Evolutionary conservation across 129 eudicot genomes (phyloP).

Genomic region (Deinandra increscens): DNA sequence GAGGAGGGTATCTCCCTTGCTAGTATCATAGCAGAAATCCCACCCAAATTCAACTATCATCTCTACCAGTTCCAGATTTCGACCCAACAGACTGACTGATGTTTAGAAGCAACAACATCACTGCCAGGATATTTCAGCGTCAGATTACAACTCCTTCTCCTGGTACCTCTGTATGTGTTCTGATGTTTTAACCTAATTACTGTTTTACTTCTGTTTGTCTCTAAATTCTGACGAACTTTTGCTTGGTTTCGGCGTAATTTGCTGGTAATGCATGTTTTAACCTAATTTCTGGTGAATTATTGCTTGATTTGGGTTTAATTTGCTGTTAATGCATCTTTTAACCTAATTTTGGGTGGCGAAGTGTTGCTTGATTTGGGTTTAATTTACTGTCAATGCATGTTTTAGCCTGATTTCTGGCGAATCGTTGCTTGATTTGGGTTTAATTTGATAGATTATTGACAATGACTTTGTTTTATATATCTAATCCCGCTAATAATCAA

Average conservation of each 20-base stretch:
- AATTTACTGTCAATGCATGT: no score
- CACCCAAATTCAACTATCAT: neutral
- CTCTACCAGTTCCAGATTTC: neutral
- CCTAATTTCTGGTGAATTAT: no score
- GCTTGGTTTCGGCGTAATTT: conserved; percentile 1
- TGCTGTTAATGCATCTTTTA: conserved; percentile 19
- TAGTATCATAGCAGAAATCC: neutral
- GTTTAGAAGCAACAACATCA: conserved; percentile 54
- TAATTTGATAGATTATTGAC: no score
- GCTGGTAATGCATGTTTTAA: conserved; percentile 16
- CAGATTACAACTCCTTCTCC: conserved; percentile 63
- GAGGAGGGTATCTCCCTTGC: no score
- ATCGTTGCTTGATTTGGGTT: no score
- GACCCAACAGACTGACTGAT: conserved; percentile 31
- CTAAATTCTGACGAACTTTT: neutral
- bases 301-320: no score
- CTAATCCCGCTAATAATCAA: no score
- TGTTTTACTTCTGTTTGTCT: neutral
- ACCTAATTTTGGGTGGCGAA: no score
- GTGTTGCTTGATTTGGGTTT: no score
- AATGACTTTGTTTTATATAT: no score
- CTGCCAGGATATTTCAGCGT: conserved; percentile 60
- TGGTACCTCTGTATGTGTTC: conserved; percentile 47
- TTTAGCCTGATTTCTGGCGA: no score
- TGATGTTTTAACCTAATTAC: neutral